These are phyloP conservation scores for Prunus davidiana DNA, from an alignment of 306 rosid species.

Conservation along the genomic window DNA sequence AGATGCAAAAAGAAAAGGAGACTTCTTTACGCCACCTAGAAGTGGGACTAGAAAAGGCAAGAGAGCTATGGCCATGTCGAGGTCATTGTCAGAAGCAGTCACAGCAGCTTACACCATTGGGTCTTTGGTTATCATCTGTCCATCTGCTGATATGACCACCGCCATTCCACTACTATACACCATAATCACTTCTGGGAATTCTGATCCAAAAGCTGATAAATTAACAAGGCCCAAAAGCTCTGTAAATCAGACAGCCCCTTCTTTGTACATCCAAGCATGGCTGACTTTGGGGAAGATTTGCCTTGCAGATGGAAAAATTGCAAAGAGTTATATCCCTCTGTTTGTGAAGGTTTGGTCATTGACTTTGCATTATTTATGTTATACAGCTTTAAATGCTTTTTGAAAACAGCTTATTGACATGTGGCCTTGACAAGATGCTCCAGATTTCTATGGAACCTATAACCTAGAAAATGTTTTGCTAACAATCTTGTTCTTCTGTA, in stretches of 20 bases:
- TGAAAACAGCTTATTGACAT: background rate
- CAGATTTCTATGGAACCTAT: background rate
- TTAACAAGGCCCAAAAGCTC: slow-evolving; percentile 47
- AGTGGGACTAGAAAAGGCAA: slow-evolving; percentile 52
- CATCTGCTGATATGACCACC: slow-evolving; percentile 53
- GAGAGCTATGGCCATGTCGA: slow-evolving; percentile 41
- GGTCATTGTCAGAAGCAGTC: slow-evolving; percentile 54
- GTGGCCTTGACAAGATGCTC: background rate
- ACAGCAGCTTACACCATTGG: slow-evolving; percentile 85
- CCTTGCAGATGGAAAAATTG: slow-evolving; percentile 84
- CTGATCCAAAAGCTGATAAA: slow-evolving; percentile 54
- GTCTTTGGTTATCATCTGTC: slow-evolving; percentile 70
- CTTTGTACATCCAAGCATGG: slow-evolving; percentile 87
- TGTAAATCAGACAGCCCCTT: slow-evolving; percentile 60
- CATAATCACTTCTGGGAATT: slow-evolving; percentile 74
- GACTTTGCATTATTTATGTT: slow-evolving; percentile 8
- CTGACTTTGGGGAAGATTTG: slow-evolving; percentile 91
- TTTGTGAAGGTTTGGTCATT: slow-evolving; percentile 69
- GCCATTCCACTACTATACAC: slow-evolving; percentile 64
- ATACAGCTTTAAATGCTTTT: background rate
- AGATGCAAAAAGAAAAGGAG: slow-evolving; percentile 29
- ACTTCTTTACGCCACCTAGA: slow-evolving; percentile 61
- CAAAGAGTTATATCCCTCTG: slow-evolving; percentile 80
- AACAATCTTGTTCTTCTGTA: background rate
- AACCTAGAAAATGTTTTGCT: background rate